phyloP scores from a whole-genome alignment of 2,329 filamentous ascomycete species.

The Cytospora leucostoma region DNA sequence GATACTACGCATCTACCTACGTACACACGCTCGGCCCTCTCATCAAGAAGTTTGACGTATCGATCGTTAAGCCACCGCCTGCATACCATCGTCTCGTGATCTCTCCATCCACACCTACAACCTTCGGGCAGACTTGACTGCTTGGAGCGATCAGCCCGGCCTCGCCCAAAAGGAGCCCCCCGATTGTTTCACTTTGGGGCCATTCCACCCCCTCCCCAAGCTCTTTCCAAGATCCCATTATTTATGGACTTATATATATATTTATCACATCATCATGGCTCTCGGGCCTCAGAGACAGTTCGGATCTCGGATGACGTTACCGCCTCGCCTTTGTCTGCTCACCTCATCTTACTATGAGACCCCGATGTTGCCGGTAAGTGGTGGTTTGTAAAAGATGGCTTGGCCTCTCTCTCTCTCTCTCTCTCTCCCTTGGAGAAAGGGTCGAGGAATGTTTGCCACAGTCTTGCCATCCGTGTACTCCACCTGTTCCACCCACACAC shows the following conservation, averaged over 20 bases:
- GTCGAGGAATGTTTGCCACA: no score
- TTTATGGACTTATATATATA: not conserved
- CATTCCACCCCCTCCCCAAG: slow-evolving; percentile 1
- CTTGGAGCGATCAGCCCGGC: not conserved
- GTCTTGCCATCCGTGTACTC: no score
- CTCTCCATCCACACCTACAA: no score
- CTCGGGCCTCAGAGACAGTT: not conserved
- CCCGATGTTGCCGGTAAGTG: no score
- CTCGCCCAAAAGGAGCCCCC: not conserved
- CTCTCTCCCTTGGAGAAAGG: no score
- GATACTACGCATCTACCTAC: not conserved
- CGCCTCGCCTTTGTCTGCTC: not conserved
- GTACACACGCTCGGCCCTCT: not conserved
- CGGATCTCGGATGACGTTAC: not conserved
- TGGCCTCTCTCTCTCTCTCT: no score
- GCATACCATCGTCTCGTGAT: no score
- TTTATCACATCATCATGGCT: not conserved
- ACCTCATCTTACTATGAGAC: not conserved
- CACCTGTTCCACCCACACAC: no score
- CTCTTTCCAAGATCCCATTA: not conserved
- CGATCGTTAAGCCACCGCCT: no score
- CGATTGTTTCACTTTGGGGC: slow-evolving; percentile 18
- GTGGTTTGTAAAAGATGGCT: no score
- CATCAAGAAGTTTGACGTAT: not conserved
- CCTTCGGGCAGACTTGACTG: no score